A percentile compares a stretch with the other conserved stretches of the same genome.
Conservation (phyloP, 345 rosid species). For the Erucastrum elatum region DNA sequence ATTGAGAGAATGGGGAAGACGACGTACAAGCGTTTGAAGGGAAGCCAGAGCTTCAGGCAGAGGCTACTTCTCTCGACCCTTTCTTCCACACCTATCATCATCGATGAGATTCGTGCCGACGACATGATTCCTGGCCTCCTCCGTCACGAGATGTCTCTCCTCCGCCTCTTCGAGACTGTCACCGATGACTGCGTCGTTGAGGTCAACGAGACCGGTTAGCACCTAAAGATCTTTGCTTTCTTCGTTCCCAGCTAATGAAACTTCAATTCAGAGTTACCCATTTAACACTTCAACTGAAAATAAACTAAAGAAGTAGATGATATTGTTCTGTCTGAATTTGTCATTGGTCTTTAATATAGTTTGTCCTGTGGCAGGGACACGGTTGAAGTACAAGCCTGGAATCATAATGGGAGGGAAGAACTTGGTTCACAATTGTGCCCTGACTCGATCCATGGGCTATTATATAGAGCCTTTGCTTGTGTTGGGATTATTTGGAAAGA, state of each 20-base stretch:
- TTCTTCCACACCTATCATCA: slow-evolving; percentile 54
- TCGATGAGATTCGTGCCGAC: slow-evolving; percentile 73
- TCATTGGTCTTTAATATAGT: background rate
- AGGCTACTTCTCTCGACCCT: slow-evolving; percentile 74
- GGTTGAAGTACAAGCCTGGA: slow-evolving; percentile 79
- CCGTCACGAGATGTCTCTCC: slow-evolving; percentile 73
- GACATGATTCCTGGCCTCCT: slow-evolving; percentile 74
- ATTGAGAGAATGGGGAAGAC: slow-evolving; percentile 54
- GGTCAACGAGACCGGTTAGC: slow-evolving; percentile 76
- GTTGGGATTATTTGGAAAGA: slow-evolving; percentile 75
- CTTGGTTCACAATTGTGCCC: slow-evolving; percentile 66
- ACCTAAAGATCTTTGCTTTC: background rate
- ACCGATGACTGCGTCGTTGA: slow-evolving; percentile 68
- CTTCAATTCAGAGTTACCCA: background rate
- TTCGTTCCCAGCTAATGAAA: background rate
- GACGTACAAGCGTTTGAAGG: slow-evolving; percentile 64
- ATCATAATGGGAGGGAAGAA: slow-evolving; percentile 76
- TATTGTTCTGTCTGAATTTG: background rate
- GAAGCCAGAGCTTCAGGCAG: slow-evolving; percentile 73
- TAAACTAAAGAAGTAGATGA: background rate
- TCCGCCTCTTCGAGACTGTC: slow-evolving; percentile 70
- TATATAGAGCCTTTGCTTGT: slow-evolving; percentile 81
- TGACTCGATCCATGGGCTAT: slow-evolving; percentile 78
- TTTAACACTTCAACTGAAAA: too few species aligned
- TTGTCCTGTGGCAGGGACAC: slow-evolving; percentile 52